These are phyloP conservation scores for Glebionis coronaria DNA, from an alignment of 129 eudicot genomes.

Conservation along the genomic window DNA sequence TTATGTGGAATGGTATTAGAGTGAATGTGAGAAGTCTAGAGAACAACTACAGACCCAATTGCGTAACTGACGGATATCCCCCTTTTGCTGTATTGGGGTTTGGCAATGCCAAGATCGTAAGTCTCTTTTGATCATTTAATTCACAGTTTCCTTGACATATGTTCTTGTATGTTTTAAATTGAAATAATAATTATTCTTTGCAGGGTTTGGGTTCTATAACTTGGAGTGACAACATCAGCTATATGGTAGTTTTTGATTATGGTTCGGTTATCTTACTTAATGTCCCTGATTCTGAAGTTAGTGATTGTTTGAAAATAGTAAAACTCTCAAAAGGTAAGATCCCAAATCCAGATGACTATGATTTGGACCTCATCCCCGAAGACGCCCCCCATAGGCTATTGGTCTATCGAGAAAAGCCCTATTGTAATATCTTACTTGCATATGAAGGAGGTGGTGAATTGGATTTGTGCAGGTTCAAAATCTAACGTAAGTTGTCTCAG, in stretches of 20 bases:
- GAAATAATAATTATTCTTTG: conserved; percentile 15
- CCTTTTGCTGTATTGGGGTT: conserved; percentile 82
- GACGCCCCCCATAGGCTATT: no score
- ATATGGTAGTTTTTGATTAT: conserved; percentile 88
- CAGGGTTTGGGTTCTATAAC: conserved; percentile 61
- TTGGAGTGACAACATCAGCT: conserved; percentile 62
- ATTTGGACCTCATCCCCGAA: no score
- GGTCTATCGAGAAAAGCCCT: no score
- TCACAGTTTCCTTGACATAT: no score
- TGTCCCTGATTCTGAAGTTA: conserved; percentile 72
- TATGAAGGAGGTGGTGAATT: no score
- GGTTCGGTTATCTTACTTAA: conserved; percentile 89
- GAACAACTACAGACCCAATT: conserved; percentile 70
- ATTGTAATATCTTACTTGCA: no score
- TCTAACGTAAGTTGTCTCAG: no score
- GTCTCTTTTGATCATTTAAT: conserved; percentile 1
- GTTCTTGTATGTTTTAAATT: background rate
- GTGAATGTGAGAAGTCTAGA: conserved; percentile 46
- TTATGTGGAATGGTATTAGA: no score
- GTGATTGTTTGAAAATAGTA: conserved; percentile 66
- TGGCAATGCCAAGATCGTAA: no score
- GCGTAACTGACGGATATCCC: conserved; percentile 54
- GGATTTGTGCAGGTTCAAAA: no score
- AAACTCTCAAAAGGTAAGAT: conserved; percentile 43
- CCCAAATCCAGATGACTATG: no score